Base-by-base conservation (phyloP, 352 stramenopile genomes). In the Globisporangium iwayamae region DNA sequence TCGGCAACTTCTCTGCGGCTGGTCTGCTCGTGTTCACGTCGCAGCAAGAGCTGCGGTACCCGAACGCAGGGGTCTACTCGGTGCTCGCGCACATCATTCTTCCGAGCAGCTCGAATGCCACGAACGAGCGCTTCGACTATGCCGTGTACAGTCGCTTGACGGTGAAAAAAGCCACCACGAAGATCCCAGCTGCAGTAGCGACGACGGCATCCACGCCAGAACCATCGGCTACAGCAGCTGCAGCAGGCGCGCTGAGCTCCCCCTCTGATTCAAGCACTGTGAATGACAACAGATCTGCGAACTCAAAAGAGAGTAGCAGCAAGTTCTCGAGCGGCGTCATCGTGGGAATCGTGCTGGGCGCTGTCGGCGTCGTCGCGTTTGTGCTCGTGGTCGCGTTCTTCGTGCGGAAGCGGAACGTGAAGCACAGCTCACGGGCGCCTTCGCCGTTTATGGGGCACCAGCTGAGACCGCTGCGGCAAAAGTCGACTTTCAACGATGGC, bases 51-150 rank as follows among this genome's bases (percentile, higher is more conserved):
- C 56, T 77, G 34, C 14, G 48, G 8, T 77, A 58, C 65, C 54
- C 51, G 3, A 16, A 59, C 7, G 0, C 56, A 3, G 68, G 71
- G 1, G 48, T 68, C 48, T 77, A 66, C 65, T 71, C 68, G 13
- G 67, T 77, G 22, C 46, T 77, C 38, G 68, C 71, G 32, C 71
- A 77, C 34, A 65, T 77, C 51, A 73, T 77, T 39, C 30, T 77
- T 3, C 58, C 63, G 13, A 60, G 62, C 18, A 13, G 63, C 11
- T 14, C 18, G 18, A 66, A 59, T 14, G 34, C 25, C 1, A 62
- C 51, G 30, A 53, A 38, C 22, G 60, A 68, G 52, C 71, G 71
- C 38, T 69, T 65, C 30, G 71, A 77, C 59, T 75, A 64, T 25
- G 71, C 61, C 8, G 71, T 73, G n/a, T 77, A 72, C 60, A 32